Conservation (phyloP, 2,329 filamentous ascomycete species). For the Tolypocladium pustulatum region DNA sequence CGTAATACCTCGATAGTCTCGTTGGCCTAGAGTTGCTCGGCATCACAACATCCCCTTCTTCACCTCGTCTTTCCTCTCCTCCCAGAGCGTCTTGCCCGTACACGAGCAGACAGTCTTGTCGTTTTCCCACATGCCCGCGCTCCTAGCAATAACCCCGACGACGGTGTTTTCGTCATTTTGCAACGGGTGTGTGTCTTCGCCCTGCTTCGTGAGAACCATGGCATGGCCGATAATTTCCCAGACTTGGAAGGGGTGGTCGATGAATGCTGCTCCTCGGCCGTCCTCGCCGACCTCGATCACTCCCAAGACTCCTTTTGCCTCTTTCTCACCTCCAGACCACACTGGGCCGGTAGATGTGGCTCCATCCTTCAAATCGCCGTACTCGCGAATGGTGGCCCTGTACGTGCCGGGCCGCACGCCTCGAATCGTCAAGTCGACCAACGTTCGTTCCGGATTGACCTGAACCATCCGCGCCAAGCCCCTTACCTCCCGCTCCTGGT, state of each 20-base stretch:
- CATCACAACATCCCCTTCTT: constrained; percentile 78
- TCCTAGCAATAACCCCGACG: constrained; percentile 87
- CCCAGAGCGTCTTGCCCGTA: constrained; percentile 96
- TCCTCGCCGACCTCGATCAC: constrained; percentile 63
- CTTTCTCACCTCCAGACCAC: constrained; percentile 51
- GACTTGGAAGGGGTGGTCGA: constrained; percentile 74
- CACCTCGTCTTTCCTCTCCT: constrained; percentile 86
- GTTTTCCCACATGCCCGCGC: constrained; percentile 97
- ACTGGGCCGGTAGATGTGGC: constrained; percentile 74
- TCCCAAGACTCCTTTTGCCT: constrained; percentile 51
- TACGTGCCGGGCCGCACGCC: constrained; percentile 76
- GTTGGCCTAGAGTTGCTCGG: background rate
- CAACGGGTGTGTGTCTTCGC: constrained; percentile 41
- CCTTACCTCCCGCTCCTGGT: constrained; percentile 51
- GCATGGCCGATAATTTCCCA: constrained; percentile 96
- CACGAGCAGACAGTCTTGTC: constrained; percentile 98
- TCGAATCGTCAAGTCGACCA: constrained; percentile 79
- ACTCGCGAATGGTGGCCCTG: constrained; percentile 73
- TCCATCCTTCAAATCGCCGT: constrained; percentile 76
- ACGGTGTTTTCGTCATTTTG: constrained; percentile 75
- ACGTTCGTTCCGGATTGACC: constrained; percentile 64
- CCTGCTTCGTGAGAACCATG: constrained; percentile 67
- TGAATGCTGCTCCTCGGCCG: constrained; percentile 68
- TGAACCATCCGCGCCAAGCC: constrained; percentile 92
- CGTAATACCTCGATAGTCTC: background rate